Percentiles rank a stretch among this genome's conserved stretches.
phyloP scores from a whole-genome alignment of 139 green algal genomes.

The Chlorella sorokiniana region DNA sequence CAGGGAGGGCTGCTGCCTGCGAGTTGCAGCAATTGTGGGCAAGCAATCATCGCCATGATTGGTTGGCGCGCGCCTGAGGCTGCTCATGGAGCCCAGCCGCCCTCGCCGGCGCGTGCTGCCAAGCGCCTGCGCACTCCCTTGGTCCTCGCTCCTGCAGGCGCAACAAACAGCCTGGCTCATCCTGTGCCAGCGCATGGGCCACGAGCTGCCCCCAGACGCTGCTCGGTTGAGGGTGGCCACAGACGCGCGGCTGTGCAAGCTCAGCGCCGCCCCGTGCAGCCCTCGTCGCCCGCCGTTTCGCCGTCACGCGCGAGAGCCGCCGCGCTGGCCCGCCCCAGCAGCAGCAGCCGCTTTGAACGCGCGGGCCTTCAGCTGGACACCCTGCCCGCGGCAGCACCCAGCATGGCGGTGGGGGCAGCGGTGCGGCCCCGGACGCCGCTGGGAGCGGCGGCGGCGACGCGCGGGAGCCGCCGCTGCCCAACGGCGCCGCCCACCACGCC shows the following conservation, averaged over 20 bases:
- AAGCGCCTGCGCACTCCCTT: not conserved
- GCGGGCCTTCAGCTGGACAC: not conserved
- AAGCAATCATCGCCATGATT: too few relatives aligned
- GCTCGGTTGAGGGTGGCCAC: not conserved
- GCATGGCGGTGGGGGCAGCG: not conserved
- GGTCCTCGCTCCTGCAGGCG: not conserved
- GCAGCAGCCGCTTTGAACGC: not conserved
- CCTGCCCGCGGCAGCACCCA: not conserved
- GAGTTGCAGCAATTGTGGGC: too few relatives aligned
- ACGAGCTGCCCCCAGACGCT: not conserved
- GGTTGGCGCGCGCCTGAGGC: too few relatives aligned
- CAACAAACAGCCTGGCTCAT: not conserved
- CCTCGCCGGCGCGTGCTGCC: too few relatives aligned
- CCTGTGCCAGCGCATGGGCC: not conserved
- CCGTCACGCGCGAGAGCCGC: not conserved
- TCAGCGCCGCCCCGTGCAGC: not conserved
- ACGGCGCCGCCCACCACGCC: not conserved
- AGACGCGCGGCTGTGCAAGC: not conserved
- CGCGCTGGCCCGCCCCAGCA: not conserved
- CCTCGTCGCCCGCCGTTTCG: not conserved
- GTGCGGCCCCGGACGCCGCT: not conserved
- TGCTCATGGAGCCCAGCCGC: too few relatives aligned
- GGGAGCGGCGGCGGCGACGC: not conserved
- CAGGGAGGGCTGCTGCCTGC: too few relatives aligned
- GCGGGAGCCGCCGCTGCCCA: not conserved